Percentiles rank a stretch among this genome's conserved stretches.
Conservation (phyloP, 129 eudicot genomes). For the Chrysanthemum makinoi region DNA sequence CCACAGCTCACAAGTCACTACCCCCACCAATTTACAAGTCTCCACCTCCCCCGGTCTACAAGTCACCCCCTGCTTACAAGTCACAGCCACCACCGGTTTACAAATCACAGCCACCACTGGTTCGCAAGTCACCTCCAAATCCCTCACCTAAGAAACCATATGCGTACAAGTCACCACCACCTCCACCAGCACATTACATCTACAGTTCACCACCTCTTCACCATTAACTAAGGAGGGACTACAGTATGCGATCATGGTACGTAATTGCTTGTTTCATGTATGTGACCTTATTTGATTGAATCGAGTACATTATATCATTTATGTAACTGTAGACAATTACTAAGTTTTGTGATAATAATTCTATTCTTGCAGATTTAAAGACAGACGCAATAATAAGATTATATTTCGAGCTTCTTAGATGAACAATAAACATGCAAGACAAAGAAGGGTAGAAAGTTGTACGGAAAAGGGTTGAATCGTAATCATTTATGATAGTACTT, state of each 20-base stretch:
- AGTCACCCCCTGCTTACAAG: conserved; percentile 22
- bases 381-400: not conserved
- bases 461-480: conserved; percentile 10
- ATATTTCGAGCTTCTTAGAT: conserved; percentile 3
- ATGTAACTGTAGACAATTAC: not conserved
- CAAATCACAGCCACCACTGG: too few species aligned
- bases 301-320: not conserved
- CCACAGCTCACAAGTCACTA: too few species aligned
- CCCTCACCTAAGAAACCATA: not conserved
- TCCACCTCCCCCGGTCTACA: conserved; percentile 27
- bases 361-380: not conserved
- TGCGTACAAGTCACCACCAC: conserved; percentile 31
- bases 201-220: conserved; percentile 50
- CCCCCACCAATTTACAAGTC: conserved; percentile 9
- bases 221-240: conserved; percentile 5
- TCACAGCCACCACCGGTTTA: conserved; percentile 17
- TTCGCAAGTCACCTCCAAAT: conserved; percentile 27
- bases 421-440: not conserved
- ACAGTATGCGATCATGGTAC: not conserved
- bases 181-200: conserved; percentile 16
- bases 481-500: conserved; percentile 4
- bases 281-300: not conserved
- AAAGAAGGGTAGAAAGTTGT: not conserved
- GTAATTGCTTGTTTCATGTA: conserved; percentile 3
- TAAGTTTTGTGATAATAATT: not conserved